Percentiles rank a stretch among this genome's conserved stretches.
These are phyloP conservation scores for Eucalyptus tenuipes DNA, from an alignment of 345 rosid species.

Conservation along the genomic window DNA sequence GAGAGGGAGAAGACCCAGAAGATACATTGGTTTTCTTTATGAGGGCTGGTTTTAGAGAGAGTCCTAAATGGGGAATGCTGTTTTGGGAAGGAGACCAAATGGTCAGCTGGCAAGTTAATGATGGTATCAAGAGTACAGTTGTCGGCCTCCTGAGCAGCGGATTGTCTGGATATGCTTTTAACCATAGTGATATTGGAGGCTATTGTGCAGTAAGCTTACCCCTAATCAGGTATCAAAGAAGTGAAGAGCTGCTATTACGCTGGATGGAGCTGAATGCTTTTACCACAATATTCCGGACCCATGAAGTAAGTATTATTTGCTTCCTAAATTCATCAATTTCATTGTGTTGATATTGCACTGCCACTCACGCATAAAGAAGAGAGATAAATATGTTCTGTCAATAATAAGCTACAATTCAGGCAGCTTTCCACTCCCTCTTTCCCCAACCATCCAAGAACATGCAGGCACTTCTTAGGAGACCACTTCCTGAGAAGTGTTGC, in stretches of 20 bases:
- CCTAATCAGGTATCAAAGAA: conserved; percentile 36
- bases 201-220: conserved; percentile 54
- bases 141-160: conserved; percentile 60
- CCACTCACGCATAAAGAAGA: not conserved
- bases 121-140: conserved; percentile 65
- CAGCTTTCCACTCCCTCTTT: not conserved
- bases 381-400: not conserved
- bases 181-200: conserved; percentile 76
- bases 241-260: conserved; percentile 53
- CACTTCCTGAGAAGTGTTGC: not conserved
- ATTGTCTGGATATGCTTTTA: conserved; percentile 55
- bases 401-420: not conserved
- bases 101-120: conserved; percentile 74
- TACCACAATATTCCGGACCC: conserved; percentile 58
- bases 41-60: conserved; percentile 65
- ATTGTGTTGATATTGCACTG: not conserved
- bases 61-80: conserved; percentile 68
- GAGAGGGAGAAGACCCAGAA: conserved; percentile 19
- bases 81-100: conserved; percentile 86
- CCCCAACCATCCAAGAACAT: not conserved
- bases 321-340: not conserved
- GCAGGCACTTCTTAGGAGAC: not conserved
- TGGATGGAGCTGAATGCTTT: conserved; percentile 78
- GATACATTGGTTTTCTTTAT: conserved; percentile 51
- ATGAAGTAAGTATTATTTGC: conserved; percentile 30